Evolutionary conservation across 1,139 yeast species (phyloP), one percentile per base, ranked within the genome.

Genomic region (Saccharomyces hybrid): DNA sequence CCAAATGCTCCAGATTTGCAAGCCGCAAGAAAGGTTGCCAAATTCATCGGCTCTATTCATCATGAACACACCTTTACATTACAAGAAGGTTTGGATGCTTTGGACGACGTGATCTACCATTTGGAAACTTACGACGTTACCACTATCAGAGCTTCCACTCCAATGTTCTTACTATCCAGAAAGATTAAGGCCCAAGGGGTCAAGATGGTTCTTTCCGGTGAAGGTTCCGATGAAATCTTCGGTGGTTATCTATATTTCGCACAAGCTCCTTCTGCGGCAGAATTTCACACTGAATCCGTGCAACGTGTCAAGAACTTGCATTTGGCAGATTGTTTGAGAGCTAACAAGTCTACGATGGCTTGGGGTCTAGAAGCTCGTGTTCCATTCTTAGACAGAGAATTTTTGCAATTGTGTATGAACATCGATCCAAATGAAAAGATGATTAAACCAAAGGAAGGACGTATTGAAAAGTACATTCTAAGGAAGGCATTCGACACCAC

Each of bases 291-390:
- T 61, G 99, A 93, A 77, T 87, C 95, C 75, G 97, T 93, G 59
- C 78, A 85, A 76, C 83, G 99, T 73, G 97, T 93, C 66, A 89
- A 93, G 80, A 90, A 93, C 91, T 80, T 93, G 75, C 97, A 93
- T 75, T 84, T 84, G 66, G 91, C 98, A 60, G 99, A 93, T 77
- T 91, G 98, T 78, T 78, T 93, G 71, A 86, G 99, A 75, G 99
- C 99, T 64, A 93, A 93, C 88, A 93, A 93, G 77, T 90, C 98
- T 38, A 93, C 99, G 59, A 88, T 93, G 97, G 98, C 99, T 47
- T 93, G 99, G 99, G 99, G 99, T 73, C 82, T 93, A 63, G 99
- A 93, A 78, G 98, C 99, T 58, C 88, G 99, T 77, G 99, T 93
- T 65, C 99, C 99, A 62, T 93, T 93, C 86, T 82, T 93, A 76